Base-by-base conservation (phyloP, 163 green algal genomes). In the Scenedesmus sp. region DNA sequence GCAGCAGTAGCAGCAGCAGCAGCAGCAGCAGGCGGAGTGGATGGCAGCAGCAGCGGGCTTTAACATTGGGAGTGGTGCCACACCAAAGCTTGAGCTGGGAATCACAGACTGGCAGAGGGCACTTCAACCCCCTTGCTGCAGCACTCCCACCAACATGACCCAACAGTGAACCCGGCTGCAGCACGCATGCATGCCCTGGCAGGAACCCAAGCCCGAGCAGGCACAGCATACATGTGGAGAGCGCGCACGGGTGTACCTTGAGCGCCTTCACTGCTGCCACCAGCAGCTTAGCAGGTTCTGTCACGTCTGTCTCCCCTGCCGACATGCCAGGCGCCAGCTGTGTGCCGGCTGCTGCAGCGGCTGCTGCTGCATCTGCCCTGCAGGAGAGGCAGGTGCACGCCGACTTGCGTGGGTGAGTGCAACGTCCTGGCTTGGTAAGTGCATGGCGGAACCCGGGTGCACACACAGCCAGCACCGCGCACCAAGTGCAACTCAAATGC, bases 271-370 rank as follows among this genome's bases (percentile, higher is more conserved):
- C 80, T 6, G 81, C 80, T n/a, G 68, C 83, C 81, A 94, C 37
- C 51, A 94, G 80, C 85, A 92, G 89, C 65, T 81, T 61, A 3
- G 91, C 87, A 40, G 89, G 79, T 0, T 46, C 30, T 82, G 90
- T 94, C 78, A 90, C 85, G 90, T 73, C 93, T 44, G 82, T 82
- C 83, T 53, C n/a, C 0, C 82, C 82, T 56, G n/a, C 51, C 22
- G 82, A 43, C 26, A 51, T 42, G n/a, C 82, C 82, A 51, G 33
- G n/a, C 13, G 51, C 51, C 18, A 68, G 43, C 51, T 49, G n/a
- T 15, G 15, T 51, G 61, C 59, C 56, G 46, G 53, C 43, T 44
- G 56, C 68, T 9, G 83, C 83, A 33, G 56, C 83, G 3, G 83
- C 56, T 30, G 82, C 51, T 78, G 82, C 82, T 53, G 82, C 51